Evolutionary conservation across 371 early-diverging fungal species (phyloP), one percentile per base, ranked within the genome.

Genomic region (Apophysomyces variabilis): DNA sequence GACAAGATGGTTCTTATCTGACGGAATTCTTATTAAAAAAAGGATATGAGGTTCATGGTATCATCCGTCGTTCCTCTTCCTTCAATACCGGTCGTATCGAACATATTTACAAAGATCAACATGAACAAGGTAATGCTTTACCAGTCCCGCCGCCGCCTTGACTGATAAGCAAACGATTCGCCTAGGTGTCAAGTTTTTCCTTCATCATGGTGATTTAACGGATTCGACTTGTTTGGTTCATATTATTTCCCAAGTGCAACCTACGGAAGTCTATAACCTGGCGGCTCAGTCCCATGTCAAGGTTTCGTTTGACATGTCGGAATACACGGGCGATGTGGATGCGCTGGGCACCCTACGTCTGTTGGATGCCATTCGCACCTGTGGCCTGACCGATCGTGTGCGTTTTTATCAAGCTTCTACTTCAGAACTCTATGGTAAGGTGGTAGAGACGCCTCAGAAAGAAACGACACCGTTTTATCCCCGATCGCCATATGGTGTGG

Each of bases 291-390:
- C 89, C 43, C 92, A 92, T 68, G 93, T 93, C 74, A 92, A 91
- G 77, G 93, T 93, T 26, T 92, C 93, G 9, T 93, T 93, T 69
- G 92, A 92, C 64, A 90, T 92, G 92, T 87, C 94, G 32, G 92
- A 92, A 73, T 93, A 93, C 79, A 93, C 92, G 38, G 91, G 90
- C 79, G 89, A 92, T 70, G 94, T 93, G n/a, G 93, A 92, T 83
- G 94, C 84, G 43, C 82, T 92, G n/a, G 92, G 92, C 60, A 92
- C 92, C 39, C 85, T 92, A 61, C 89, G 91, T 70, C 77, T 93
- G 7, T 79, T 93, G 54, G 92, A 92, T 70, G 92, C 93, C 45
- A 89, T 92, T 70, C 86, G 92, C 67, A 91, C 90, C 5, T 88
- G 88, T 72, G 91, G 91, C 57, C 73, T 93, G 37, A 72, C 86